These are phyloP conservation scores for Rhizophagus prolifer DNA, from an alignment of 192 early-diverging fungal genomes.

Conservation along the genomic window DNA sequence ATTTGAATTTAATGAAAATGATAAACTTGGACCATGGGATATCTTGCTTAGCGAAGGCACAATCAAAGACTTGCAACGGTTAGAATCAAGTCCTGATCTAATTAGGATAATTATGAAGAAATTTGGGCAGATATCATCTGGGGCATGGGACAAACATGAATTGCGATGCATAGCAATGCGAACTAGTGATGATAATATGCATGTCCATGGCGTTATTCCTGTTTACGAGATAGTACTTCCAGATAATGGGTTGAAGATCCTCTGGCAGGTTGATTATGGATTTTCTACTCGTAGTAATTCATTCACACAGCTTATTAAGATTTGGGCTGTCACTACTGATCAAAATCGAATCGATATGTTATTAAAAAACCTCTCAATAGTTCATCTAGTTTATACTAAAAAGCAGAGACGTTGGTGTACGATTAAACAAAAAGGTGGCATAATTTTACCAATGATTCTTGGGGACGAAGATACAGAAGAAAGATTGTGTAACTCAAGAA, in stretches of 20 bases:
- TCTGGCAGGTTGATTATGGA: conserved; percentile 24
- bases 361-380: conserved; percentile 6
- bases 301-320: conserved; percentile 3
- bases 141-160: background rate
- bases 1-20: conserved; percentile 23
- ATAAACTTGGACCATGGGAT: conserved; percentile 21
- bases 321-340: conserved; percentile 9
- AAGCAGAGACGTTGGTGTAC: background rate
- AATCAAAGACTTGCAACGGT: conserved; percentile 15
- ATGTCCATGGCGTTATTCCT: background rate
- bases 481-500: background rate
- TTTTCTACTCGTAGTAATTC: conserved; percentile 2
- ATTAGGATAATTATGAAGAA: conserved; percentile 18
- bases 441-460: conserved; percentile 12
- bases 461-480: background rate
- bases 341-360: background rate
- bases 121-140: conserved; percentile 19
- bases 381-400: conserved; percentile 6
- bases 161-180: background rate
- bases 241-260: background rate
- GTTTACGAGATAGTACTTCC: conserved; percentile 4
- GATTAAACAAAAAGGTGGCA: background rate
- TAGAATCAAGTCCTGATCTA: background rate
- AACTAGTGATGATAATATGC: no score
- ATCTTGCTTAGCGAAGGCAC: conserved; percentile 8